Evolutionary conservation across 768 basidiomycete species (phyloP), one percentile per base, ranked within the genome.

Genomic region (Pholiota microspora): DNA sequence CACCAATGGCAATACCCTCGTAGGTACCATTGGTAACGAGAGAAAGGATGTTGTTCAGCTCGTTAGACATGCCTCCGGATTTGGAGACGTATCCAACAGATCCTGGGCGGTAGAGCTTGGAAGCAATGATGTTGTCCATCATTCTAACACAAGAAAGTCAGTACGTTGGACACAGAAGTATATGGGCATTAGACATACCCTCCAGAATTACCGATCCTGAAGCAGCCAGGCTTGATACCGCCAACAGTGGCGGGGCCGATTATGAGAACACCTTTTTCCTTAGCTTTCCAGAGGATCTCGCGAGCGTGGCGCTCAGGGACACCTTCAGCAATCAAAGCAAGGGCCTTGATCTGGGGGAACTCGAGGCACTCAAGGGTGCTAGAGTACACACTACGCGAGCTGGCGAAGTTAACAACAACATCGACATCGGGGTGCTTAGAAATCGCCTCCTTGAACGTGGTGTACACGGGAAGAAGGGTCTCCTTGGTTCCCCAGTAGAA

Each of bases 401-500:
- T 90, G 4, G 95, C 93, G 71, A 99, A 99, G 89, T 98, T 99
- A 69, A 98, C 96, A 28, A 98, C 88, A 51, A 96, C 94, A 67
- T 98, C 96, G 55, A 91, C 95, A 63, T 99, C 96, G 25, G 89
- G 83, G 76, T 98, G 96, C 79, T 98, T 99, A 73, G 84, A 80
- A 61, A 89, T 85, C 12, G 96, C 96, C 67, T 98, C 96, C 51
- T 83, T 84, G 61, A 97, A 80, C 52, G 84, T 84, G 16, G 95
- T 96, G 79, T 97, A 99, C 38, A 99, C 96, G 48, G 97, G 97
- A 34, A 99, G 85, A 45, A 99, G 88, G 2, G 96, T 96, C 80
- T 98, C 97, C 78, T 92, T 94, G 35, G 97, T 98, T 53, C 97
- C 97, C 97, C 97, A 98, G 83, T 99, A 98, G 84, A 99, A 98